Conservation (phyloP, 208 protist genomes). For the Crithidia brevicula region DNA sequence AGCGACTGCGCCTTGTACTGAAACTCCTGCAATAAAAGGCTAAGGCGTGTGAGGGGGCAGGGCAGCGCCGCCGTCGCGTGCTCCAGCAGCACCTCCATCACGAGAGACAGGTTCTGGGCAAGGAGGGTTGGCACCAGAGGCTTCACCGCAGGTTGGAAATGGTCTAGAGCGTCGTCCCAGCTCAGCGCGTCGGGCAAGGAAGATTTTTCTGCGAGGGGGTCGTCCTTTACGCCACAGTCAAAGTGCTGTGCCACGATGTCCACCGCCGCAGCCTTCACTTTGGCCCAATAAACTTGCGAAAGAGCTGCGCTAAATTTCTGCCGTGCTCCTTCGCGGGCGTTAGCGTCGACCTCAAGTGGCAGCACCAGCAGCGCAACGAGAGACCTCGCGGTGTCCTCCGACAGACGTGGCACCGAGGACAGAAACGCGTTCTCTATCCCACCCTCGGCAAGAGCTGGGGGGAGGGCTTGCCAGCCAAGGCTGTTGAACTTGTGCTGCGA, state of each 20-base stretch:
- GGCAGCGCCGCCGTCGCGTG: slow-evolving; percentile 14
- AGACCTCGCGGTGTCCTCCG: slow-evolving; percentile 4
- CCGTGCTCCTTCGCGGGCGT: background rate
- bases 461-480: no score
- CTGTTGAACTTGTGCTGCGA: background rate
- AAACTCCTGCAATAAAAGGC: slow-evolving; percentile 19
- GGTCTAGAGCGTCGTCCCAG: background rate
- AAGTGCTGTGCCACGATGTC: slow-evolving; percentile 11
- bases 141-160: background rate
- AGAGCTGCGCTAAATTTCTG: slow-evolving; percentile 1
- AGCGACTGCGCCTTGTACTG: slow-evolving; percentile 15
- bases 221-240: slow-evolving; percentile 13
- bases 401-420: slow-evolving; percentile 7
- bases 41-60: slow-evolving; percentile 4
- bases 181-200: background rate
- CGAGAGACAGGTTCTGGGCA: slow-evolving; percentile 4
- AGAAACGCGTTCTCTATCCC: slow-evolving; percentile 12
- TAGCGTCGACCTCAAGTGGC: background rate
- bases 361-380: slow-evolving; percentile 8
- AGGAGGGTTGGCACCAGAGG: background rate
- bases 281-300: slow-evolving; percentile 18
- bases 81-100: slow-evolving; percentile 17
- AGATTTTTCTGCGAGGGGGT: background rate
- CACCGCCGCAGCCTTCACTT: slow-evolving; percentile 9
- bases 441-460: background rate